Evolutionary conservation across 805 yeast genomes (phyloP), one percentile per base, ranked within the genome.

Genomic region (Grigorovia humatica): DNA sequence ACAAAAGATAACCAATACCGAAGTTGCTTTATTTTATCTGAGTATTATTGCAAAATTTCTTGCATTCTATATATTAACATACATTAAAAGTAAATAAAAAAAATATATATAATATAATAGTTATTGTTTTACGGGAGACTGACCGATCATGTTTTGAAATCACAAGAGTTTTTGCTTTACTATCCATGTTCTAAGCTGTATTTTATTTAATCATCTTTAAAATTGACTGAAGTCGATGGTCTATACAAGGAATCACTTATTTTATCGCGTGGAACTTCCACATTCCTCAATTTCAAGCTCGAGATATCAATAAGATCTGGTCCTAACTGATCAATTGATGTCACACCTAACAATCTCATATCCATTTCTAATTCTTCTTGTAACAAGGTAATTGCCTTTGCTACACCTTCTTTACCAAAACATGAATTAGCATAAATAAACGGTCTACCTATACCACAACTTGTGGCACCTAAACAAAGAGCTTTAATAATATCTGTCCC

Each of bases 331-430:
- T 71, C 74, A 41, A 88, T 66, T 44, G 71, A 76, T 13, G 76
- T 78, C 17, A 79, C 91, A 45, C 96, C 96, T 41, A 88, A 65
- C 49, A 88, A 70, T 56, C 93, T 75, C 95, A 88, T 85, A 60
- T 81, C 79, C 83, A 85, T 80, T 51, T 74, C 79, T 20, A 88
- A 57, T 64, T 88, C 96, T 54, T 81, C 84, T 56, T 79, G 79
- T 55, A 88, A 70, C 52, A 88, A 68, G 51, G 78, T 79, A 51
- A 80, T 74, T 1, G 83, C 80, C 57, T 72, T 79, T 20, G 74
- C 71, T 13, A 82, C 87, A 56, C 88, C 88, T 15, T 72, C 73
- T 57, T 79, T 83, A 19, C 88, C 87, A 59, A 80, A 82, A 6
- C 78, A 72, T 4, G 81, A 71, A 62, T 79, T 80, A 17, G 87